A percentile compares a stretch with the other conserved stretches of the same genome.
Conservation (phyloP, 2,329 filamentous ascomycete genomes). For the Arthrobotrys conoides region DNA sequence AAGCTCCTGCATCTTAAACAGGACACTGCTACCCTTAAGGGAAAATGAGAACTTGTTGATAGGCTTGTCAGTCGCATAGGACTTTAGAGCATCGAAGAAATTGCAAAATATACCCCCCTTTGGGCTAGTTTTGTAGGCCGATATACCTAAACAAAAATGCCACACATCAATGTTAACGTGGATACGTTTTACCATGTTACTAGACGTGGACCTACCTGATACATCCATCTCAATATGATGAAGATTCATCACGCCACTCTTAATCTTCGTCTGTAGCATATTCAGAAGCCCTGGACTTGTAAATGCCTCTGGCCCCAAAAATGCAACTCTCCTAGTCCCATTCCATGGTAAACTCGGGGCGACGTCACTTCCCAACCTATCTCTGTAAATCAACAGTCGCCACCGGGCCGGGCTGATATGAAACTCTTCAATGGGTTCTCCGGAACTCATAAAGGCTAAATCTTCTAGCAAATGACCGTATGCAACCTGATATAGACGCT, state of each 20-base stretch:
- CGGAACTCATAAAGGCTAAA: neutral
- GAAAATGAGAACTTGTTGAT: conserved; percentile 2
- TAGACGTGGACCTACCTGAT: neutral
- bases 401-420: neutral
- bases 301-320: neutral
- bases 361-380: neutral
- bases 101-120: no score
- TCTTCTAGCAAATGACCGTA: neutral
- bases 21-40: neutral
- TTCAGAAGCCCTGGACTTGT: neutral
- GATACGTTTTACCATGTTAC: no score
- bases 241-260: neutral
- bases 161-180: no score
- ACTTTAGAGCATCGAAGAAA: neutral
- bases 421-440: neutral
- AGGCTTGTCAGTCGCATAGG: neutral
- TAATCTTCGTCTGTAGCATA: neutral
- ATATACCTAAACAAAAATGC: neutral
- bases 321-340: neutral
- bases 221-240: neutral
- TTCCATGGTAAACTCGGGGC: neutral
- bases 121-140: no score
- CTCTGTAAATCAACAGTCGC: neutral
- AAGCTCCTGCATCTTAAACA: neutral
- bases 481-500: neutral